These are phyloP conservation scores for Candida sphagnicola DNA, from an alignment of 805 yeast genomes.

Conservation along the genomic window DNA sequence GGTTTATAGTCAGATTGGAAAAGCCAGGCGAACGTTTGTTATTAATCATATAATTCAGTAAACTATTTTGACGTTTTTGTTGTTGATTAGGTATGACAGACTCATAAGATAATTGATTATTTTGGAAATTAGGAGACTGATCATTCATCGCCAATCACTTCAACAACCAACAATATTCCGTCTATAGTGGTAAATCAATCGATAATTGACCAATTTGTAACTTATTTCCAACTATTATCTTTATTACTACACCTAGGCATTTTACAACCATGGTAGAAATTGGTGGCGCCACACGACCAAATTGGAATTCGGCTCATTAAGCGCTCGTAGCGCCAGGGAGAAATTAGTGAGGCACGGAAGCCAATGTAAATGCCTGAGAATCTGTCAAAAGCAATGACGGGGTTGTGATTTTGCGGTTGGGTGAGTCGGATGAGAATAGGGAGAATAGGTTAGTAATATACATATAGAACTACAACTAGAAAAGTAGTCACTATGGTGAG, in stretches of 20 bases:
- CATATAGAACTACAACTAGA: too few species aligned
- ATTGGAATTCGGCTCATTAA: neutral
- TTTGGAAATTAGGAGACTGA: neutral
- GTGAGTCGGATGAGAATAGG: too few species aligned
- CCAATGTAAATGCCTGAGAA: too few species aligned
- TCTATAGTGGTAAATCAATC: neutral
- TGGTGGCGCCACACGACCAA: neutral
- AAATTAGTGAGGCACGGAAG: too few species aligned
- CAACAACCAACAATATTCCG: neutral
- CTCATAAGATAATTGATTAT: neutral
- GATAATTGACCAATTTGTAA: neutral
- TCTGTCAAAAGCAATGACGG: too few species aligned
- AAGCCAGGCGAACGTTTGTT: conserved; percentile 20
- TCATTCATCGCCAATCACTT: neutral
- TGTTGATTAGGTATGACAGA: conserved; percentile 14
- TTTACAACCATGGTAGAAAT: neutral
- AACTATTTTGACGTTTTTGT: conserved; percentile 40
- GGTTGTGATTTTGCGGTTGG: too few species aligned
- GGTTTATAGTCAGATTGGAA: neutral
- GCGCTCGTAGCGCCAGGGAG: too few species aligned
- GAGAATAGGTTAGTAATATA: too few species aligned
- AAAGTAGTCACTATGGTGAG: too few species aligned
- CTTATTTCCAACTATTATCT: neutral
- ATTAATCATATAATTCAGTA: conserved; percentile 29
- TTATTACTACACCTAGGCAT: neutral